Base-by-base conservation (phyloP, 108 stramenopile genomes). In the Pseudonitzschia pungens region DNA sequence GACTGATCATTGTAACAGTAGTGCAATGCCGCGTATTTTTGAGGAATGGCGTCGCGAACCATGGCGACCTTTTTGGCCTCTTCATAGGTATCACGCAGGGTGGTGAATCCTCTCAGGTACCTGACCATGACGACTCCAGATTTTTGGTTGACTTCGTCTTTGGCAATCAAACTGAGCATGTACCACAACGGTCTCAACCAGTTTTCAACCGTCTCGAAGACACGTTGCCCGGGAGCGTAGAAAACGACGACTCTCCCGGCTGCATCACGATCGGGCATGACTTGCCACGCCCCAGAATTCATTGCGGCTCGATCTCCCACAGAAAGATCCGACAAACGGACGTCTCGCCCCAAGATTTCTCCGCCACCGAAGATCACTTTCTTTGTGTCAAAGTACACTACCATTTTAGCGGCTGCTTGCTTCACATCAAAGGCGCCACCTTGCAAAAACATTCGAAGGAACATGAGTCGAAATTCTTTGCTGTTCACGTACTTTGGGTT, bases 1-100 rank as follows among this genome's bases (percentile, higher is more conserved):
- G 77, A 65, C 32, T 50, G 43, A 32, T 77, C 65, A n/a, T 77
- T 55, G 55, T 43, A 77, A 27, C 77, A 77, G 21, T 67, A 71
- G 42, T 77, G 77, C 36, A 71, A 20, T 8, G 24, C 77, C 24
- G 56, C 70, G 16, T 70, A 32, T 24, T 71, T 77, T 33, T 67
- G 54, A 20, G 77, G 75, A 32, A 76, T 36, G 22, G 50, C 58
- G 14, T 42, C 40, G 21, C 62, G 68, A 27, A 68, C 53, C n/a
- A 29, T 24, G 0, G 44, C n/a, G 0, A 63, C 2, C 0, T 75
- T 42, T 27, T 45, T 22, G 7, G 68, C 28, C 8, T 60, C 21
- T 26, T 33, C 42, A 36, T 70, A 24, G 16, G 59, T 68, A 26
- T 70, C 63, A 9, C 50, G 40, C 4, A 11, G 14, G 41, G 44